Conservation (phyloP, 2,329 filamentous ascomycete species). For the Pleomassaria siparia region DNA sequence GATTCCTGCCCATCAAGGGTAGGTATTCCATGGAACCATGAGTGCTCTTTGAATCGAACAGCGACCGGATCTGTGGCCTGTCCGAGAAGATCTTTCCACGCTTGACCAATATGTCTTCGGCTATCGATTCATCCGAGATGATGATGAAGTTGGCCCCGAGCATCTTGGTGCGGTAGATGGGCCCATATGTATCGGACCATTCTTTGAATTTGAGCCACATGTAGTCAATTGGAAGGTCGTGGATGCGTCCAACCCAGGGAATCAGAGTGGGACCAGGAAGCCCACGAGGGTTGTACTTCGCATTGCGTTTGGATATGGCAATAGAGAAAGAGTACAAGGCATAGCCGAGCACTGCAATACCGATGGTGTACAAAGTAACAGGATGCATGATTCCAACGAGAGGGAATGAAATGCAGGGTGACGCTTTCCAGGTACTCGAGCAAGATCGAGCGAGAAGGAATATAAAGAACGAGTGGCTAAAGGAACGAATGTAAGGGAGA, state of each 20-base stretch:
- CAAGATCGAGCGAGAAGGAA: neutral
- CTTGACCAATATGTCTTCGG: conserved; percentile 57
- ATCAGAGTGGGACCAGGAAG: conserved; percentile 45
- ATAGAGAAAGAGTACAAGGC: conserved; percentile 37
- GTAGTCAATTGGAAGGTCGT: conserved; percentile 40
- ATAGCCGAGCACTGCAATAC: conserved; percentile 43
- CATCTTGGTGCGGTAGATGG: conserved; percentile 42
- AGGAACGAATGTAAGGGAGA: neutral
- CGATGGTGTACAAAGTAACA: conserved; percentile 40
- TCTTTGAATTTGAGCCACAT: conserved; percentile 57
- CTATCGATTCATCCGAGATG: conserved; percentile 55
- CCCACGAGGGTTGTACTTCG: conserved; percentile 37
- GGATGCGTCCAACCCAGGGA: conserved; percentile 40
- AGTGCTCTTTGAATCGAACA: conserved; percentile 58
- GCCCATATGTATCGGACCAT: conserved; percentile 38
- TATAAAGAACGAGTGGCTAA: neutral
- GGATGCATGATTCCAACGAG: conserved; percentile 40
- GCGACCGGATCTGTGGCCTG: conserved; percentile 51
- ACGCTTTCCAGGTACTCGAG: too few relatives aligned
- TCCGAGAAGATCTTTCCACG: conserved; percentile 56
- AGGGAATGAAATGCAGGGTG: neutral
- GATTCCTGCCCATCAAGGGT: conserved; percentile 58
- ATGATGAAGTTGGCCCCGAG: conserved; percentile 50
- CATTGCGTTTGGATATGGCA: conserved; percentile 39
- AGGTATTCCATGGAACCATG: conserved; percentile 59